Evolutionary conservation across 805 yeast genomes (phyloP), one percentile per base, ranked within the genome.

Genomic region (Sugiyamaella lignohabitans): DNA sequence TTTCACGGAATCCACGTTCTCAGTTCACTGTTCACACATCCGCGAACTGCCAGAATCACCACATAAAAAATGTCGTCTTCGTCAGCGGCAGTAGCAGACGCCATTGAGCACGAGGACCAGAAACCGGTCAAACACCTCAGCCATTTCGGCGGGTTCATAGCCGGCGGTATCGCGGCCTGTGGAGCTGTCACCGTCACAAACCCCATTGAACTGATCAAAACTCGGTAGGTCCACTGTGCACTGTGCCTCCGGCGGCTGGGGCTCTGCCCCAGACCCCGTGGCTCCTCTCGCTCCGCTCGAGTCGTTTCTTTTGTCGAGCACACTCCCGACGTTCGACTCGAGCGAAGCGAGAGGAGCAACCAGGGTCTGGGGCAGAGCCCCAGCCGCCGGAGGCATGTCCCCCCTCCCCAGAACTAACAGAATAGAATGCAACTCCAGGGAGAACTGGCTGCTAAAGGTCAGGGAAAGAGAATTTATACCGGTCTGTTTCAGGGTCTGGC

Each of bases 101-200:
- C 8, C 8, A 27, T 27, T 14, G 11, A 27, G 14, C 11, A 27
- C 8, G 32, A 27, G 17, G 27, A 38, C 14, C 30, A 20, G 17
- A 17, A 35, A 35, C 50, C 51, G 19, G 37, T 38, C 16, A 54
- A 54, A 37, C 46, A 54, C 23, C 43, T 60, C 20, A 56, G 61
- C 35, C 79, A 86, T 2, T 54, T 72, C 10, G 94, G 94, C 18
- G 94, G 96, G 1, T 87, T 89, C 58, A 59, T 81, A 3, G 96
- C 96, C 3, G 97, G 96, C 47, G 95, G 93, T 5, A 49, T 84
- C 14, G 98, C 98, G 2, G 97, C 98, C 2, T 89, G 98, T 70
- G 93, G 95, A 46, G 98, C 98, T 0, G 98, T 93, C 39, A 91
- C 97, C 0, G 82, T 91, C 62, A 89, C 98, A 3, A 93, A 93